Evolutionary conservation across 2,329 filamentous ascomycete genomes (phyloP).

Genomic region (Penicillium sp.): DNA sequence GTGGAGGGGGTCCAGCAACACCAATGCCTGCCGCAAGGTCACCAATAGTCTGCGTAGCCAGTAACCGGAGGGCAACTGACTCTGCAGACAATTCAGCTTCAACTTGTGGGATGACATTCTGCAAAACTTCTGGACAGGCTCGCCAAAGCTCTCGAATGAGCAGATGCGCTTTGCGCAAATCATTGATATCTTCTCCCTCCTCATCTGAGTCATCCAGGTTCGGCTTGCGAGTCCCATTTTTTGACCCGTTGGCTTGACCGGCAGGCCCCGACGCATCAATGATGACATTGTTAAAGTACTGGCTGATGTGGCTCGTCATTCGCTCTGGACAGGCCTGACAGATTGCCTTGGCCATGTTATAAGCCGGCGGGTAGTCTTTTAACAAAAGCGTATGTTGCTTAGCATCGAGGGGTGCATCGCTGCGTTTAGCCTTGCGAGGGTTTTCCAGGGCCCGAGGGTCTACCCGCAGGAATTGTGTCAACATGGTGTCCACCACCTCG

Average conservation of each 20-base stretch:
- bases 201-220: slow-evolving; percentile 65
- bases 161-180: slow-evolving; percentile 84
- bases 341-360: slow-evolving; percentile 93
- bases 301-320: slow-evolving; percentile 90
- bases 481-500: slow-evolving; percentile 85
- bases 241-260: slow-evolving; percentile 55
- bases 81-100: slow-evolving; percentile 91
- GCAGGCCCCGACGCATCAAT: slow-evolving; percentile 74
- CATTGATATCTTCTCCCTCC: slow-evolving; percentile 80
- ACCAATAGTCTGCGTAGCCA: slow-evolving; percentile 91
- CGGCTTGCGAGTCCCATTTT: slow-evolving; percentile 42
- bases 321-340: slow-evolving; percentile 88
- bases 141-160: slow-evolving; percentile 92
- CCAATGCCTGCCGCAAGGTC: slow-evolving; percentile 95
- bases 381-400: slow-evolving; percentile 81
- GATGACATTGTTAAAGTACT: slow-evolving; percentile 97
- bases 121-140: slow-evolving; percentile 81
- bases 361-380: slow-evolving; percentile 87
- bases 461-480: slow-evolving; percentile 91
- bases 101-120: slow-evolving; percentile 90
- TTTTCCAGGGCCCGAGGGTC: slow-evolving; percentile 61
- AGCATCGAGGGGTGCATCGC: slow-evolving; percentile 61
- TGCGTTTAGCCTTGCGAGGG: slow-evolving; percentile 59
- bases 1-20: slow-evolving; percentile 78
- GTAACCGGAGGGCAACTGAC: slow-evolving; percentile 77